Conservation (phyloP, 345 rosid species). For the Kernera saxatilis region DNA sequence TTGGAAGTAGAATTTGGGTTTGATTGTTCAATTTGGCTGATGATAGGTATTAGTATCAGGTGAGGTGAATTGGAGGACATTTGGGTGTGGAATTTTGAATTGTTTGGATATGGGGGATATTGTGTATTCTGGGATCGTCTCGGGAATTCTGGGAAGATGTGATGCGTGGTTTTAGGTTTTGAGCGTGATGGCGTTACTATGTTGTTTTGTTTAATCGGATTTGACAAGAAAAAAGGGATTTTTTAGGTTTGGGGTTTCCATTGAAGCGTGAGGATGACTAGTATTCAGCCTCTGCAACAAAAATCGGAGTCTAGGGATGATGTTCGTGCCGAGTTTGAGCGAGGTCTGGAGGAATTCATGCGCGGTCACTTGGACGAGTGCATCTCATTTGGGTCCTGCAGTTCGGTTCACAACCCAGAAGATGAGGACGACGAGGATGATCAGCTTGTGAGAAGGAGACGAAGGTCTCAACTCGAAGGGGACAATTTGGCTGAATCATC, state of each 20-base stretch:
- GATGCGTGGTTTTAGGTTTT: not conserved
- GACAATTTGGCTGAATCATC: constrained; percentile 94
- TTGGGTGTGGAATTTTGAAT: not conserved
- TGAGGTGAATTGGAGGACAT: constrained; percentile 24
- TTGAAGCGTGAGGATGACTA: constrained; percentile 57
- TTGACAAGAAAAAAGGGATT: not conserved
- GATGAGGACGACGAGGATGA: constrained; percentile 80
- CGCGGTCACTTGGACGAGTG: constrained; percentile 51
- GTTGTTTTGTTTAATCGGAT: not conserved
- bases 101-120: not conserved
- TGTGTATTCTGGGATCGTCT: not conserved
- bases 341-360: constrained; percentile 80
- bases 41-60: constrained; percentile 27
- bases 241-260: constrained; percentile 27
- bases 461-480: constrained; percentile 83
- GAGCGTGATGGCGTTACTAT: not conserved
- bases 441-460: constrained; percentile 73
- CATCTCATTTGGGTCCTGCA: constrained; percentile 78
- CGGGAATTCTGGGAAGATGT: not conserved
- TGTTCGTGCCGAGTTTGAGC: constrained; percentile 54
- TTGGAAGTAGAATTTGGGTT: not conserved
- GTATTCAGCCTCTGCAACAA: constrained; percentile 62
- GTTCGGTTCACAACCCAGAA: constrained; percentile 57
- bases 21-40: constrained; percentile 1
- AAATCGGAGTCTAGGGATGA: constrained; percentile 69